Percentiles rank a stretch among this genome's conserved stretches.
Conservation (phyloP, 1,139 yeast genomes). For the Hansenula anomala region DNA sequence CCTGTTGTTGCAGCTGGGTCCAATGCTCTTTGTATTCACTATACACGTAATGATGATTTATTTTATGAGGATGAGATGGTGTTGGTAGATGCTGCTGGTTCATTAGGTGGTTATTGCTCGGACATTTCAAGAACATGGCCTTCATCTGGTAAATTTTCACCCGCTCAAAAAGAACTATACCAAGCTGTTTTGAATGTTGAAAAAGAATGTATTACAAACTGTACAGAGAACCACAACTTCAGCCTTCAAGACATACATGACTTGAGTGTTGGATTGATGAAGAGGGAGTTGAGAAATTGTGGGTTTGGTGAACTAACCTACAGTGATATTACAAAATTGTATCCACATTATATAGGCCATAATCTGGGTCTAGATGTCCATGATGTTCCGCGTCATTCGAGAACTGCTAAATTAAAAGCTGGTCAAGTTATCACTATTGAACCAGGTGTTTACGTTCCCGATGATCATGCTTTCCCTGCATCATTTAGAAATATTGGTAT, state of each 20-base stretch:
- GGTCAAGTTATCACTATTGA: constrained; percentile 89
- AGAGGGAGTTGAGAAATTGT: constrained; percentile 60
- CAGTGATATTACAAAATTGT: constrained; percentile 54
- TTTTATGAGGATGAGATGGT: constrained; percentile 76
- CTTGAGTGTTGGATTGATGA: constrained; percentile 53
- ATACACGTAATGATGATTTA: constrained; percentile 82
- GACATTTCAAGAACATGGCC: constrained; percentile 99
- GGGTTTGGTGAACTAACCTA: constrained; percentile 55
- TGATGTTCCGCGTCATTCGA: constrained; percentile 64
- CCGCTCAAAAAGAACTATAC: constrained; percentile 80
- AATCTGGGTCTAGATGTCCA: constrained; percentile 92
- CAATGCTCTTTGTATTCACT: constrained; percentile 84
- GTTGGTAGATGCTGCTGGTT: constrained; percentile 93
- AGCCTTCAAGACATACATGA: constrained; percentile 78
- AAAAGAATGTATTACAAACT: constrained; percentile 61
- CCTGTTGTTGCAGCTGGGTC: constrained; percentile 96
- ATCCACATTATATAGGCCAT: constrained; percentile 96
- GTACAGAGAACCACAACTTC: constrained; percentile 39
- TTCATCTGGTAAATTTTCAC: constrained; percentile 61
- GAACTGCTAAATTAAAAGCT: constrained; percentile 41
- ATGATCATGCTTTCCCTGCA: constrained; percentile 62
- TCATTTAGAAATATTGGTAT: constrained; percentile 88
- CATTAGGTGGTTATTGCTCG: constrained; percentile 89
- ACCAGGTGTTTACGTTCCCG: constrained; percentile 91
- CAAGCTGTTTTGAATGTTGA: constrained; percentile 84